These are phyloP conservation scores for Aspergillus cavernicola DNA, from an alignment of 495 filamentous ascomycete species.

Conservation along the genomic window DNA sequence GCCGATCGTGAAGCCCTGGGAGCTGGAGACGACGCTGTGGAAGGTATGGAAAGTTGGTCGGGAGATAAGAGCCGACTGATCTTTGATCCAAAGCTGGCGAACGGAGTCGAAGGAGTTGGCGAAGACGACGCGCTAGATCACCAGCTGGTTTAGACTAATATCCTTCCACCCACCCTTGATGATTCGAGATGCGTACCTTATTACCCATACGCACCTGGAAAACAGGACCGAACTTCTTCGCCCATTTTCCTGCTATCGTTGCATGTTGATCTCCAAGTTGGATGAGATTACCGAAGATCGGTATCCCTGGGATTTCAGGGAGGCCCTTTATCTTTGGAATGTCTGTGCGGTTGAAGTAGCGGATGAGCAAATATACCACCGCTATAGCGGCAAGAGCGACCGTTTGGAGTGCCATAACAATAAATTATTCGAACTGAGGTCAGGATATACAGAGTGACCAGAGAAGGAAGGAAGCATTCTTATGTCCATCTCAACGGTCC, in stretches of 20 bases:
- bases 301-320: conserved; percentile 59
- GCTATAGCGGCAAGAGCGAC: conserved; percentile 39
- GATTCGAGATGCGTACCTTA: conserved; percentile 37
- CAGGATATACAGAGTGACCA: neutral
- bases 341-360: conserved; percentile 54
- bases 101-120: conserved; percentile 68
- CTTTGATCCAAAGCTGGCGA: conserved; percentile 65
- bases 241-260: conserved; percentile 49
- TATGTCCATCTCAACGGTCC: conserved; percentile 9
- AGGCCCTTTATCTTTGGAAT: conserved; percentile 60
- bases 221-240: conserved; percentile 60
- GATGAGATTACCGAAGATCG: conserved; percentile 60
- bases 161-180: no score
- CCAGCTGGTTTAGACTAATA: no score
- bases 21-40: conserved; percentile 65
- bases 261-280: conserved; percentile 57
- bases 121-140: conserved; percentile 62
- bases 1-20: conserved; percentile 69
- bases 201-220: conserved; percentile 67
- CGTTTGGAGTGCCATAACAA: conserved; percentile 42
- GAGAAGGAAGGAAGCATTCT: neutral
- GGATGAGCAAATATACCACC: conserved; percentile 48
- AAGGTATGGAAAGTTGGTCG: conserved; percentile 69
- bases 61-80: conserved; percentile 67
- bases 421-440: neutral